Evolutionary conservation across 768 basidiomycete species (phyloP).

Genomic region (Amanita exitialis): DNA sequence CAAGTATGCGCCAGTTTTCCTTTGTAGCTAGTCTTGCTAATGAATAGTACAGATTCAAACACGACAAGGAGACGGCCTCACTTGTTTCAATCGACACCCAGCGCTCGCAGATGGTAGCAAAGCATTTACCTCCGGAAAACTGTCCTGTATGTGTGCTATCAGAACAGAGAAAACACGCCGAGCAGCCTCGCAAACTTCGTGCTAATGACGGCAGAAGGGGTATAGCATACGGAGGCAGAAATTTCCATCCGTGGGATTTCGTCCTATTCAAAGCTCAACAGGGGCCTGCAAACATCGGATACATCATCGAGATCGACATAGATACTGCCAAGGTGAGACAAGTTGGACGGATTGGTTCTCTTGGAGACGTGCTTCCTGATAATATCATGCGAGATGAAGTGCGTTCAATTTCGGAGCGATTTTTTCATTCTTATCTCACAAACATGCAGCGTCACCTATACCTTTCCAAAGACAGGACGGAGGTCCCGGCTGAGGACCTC

Average conservation of each 20-base stretch:
- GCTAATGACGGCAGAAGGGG: constrained; percentile 23
- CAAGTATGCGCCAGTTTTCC: constrained; percentile 27
- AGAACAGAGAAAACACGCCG: constrained; percentile 22
- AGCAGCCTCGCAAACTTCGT: constrained; percentile 19
- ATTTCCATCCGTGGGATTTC: constrained; percentile 56
- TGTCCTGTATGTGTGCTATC: constrained; percentile 38
- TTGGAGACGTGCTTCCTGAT: constrained; percentile 28
- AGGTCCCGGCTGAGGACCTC: constrained; percentile 26
- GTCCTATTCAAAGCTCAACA: constrained; percentile 36
- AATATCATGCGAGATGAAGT: constrained; percentile 49
- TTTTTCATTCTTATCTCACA: not conserved
- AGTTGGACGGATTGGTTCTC: constrained; percentile 39
- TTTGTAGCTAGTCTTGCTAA: constrained; percentile 3
- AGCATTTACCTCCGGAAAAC: constrained; percentile 32
- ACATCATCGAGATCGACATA: constrained; percentile 23
- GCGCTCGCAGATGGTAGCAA: constrained; percentile 14
- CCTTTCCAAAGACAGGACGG: constrained; percentile 35
- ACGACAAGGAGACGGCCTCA: constrained; percentile 32
- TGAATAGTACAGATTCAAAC: constrained; percentile 32
- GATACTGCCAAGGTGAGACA: constrained; percentile 22
- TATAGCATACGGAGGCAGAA: constrained; percentile 31
- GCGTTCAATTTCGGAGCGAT: constrained; percentile 2
- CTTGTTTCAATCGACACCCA: constrained; percentile 32
- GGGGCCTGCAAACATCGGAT: constrained; percentile 50
- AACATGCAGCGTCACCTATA: constrained; percentile 47